Conservation (phyloP, 352 stramenopile species). For the Phytopythium vexans region DNA sequence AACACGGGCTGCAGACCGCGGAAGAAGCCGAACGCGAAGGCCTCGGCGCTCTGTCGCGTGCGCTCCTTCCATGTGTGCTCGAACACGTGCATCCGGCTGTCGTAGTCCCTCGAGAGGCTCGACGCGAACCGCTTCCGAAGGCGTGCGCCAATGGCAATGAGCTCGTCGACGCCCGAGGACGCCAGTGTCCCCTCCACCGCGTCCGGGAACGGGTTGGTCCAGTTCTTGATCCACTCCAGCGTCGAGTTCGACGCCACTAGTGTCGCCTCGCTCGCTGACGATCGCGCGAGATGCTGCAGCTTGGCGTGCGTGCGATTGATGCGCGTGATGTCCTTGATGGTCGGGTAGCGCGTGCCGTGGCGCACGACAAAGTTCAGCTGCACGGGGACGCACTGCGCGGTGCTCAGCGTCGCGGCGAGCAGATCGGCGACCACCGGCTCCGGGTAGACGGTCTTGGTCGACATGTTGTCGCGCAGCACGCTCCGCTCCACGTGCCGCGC, state of each 20-base stretch:
- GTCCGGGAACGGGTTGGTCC: constrained; percentile 49
- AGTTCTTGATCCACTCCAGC: constrained; percentile 32
- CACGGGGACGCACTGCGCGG: constrained; percentile 32
- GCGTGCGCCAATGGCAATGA: constrained; percentile 53
- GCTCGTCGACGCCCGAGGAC: constrained; percentile 46
- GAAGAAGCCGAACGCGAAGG: constrained; percentile 78
- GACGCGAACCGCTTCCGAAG: constrained; percentile 34
- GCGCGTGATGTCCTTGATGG: constrained; percentile 69
- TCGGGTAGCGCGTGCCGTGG: constrained; percentile 77
- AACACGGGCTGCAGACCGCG: constrained; percentile 51
- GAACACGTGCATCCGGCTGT: constrained; percentile 43
- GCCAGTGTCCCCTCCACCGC: constrained; percentile 51
- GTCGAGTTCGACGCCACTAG: background rate
- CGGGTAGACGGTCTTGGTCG: constrained; percentile 76
- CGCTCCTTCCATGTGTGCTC: constrained; percentile 82
- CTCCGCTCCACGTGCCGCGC: constrained; percentile 11
- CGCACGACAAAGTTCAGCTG: constrained; percentile 80
- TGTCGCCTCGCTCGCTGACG: background rate
- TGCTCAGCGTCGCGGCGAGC: background rate
- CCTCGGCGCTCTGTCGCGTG: constrained; percentile 71
- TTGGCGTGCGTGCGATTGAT: constrained; percentile 41
- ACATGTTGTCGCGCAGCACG: constrained; percentile 61
- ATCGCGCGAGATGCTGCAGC: constrained; percentile 17
- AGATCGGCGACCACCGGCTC: constrained; percentile 9
- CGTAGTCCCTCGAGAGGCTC: constrained; percentile 18